Conservation (phyloP, 495 filamentous ascomycete species). For the Daldinia decipiens region DNA sequence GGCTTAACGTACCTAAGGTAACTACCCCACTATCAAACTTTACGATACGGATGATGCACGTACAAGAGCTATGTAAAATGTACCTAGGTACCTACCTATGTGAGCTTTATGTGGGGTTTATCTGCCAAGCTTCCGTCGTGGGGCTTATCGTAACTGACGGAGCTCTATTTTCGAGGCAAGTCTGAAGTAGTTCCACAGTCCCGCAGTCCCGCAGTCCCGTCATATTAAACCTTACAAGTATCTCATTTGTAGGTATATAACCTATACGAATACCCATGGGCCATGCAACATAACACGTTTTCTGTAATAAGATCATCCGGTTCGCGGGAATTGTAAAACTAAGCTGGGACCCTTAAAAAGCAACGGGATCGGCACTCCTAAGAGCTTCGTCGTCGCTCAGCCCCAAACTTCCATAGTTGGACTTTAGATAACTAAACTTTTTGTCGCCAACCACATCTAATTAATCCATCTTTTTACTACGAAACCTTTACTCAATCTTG, state of each 20-base stretch:
- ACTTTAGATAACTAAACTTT: constrained; percentile 1
- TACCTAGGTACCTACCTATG: too few species aligned
- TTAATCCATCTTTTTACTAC: neutral
- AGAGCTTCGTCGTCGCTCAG: constrained; percentile 41
- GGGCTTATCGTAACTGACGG: constrained; percentile 7
- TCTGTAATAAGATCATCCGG: constrained; percentile 11
- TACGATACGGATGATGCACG: neutral
- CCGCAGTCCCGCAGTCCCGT: neutral
- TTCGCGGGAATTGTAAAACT: constrained; percentile 10
- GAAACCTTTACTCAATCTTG: neutral
- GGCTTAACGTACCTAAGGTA: constrained; percentile 28
- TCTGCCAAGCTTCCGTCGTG: constrained; percentile 25
- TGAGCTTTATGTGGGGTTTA: constrained; percentile 31
- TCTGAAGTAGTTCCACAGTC: neutral
- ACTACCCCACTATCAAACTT: constrained; percentile 20
- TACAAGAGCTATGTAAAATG: neutral
- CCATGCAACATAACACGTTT: constrained; percentile 42
- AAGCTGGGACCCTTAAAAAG: constrained; percentile 23
- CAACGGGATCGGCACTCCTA: constrained; percentile 29
- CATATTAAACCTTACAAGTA: neutral
- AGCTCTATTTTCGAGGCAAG: constrained; percentile 17
- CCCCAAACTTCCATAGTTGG: constrained; percentile 23
- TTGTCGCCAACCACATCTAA: neutral
- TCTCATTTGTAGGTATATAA: constrained; percentile 1
- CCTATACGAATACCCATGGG: neutral